Evolutionary conservation across 2,329 filamentous ascomycete species (phyloP), one percentile per base, ranked within the genome.

Genomic region (Zymoseptoria passerinii): DNA sequence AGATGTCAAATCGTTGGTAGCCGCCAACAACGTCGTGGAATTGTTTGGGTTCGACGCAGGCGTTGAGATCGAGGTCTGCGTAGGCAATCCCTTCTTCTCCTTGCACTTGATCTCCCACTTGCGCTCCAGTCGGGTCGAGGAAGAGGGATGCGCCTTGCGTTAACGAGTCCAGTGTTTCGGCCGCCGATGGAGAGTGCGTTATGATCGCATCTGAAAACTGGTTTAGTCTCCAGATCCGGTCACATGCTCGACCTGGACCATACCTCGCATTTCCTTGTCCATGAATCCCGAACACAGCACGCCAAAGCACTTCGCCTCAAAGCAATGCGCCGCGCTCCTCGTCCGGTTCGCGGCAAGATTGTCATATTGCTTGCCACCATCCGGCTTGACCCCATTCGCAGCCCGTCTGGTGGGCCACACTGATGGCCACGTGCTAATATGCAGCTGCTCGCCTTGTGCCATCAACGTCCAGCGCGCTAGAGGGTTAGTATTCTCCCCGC

Each of bases 401-500:
- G 54, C 53, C 8, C 60, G 51, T 54, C 63, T 58, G 0, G 79
- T 83, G 2, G 80, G 80, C 80, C 80, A 83, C 1, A 81, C 72
- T 0, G 79, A 74, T 2, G 81, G 81, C 81, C 80, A 83, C 0
- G 76, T 78, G 0, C 77, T 80, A 19, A 83, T 77, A 65, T 83
- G 81, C 10, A 83, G 66, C 59, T 83, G 77, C 63, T 83, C 80
- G 1, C 77, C 78, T 60, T 83, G 80, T 0, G 80, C 77, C 72
- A 82, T 81, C 1, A 83, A 65, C 0, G 74, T 63, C 61, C 79
- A 83, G 13, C 79, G 67, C 1, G 81, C 81, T 0, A 83, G 66
- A 0, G 80, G 80, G 59, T 83, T 83, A 0, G 80, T 83, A 53
- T 83, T 83, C 67, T 83, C 81, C 1, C 81, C 81, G 61, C 81